Evolutionary conservation across 345 rosid species (phyloP), one percentile per base, ranked within the genome.

Genomic region (Populus deltoides): DNA sequence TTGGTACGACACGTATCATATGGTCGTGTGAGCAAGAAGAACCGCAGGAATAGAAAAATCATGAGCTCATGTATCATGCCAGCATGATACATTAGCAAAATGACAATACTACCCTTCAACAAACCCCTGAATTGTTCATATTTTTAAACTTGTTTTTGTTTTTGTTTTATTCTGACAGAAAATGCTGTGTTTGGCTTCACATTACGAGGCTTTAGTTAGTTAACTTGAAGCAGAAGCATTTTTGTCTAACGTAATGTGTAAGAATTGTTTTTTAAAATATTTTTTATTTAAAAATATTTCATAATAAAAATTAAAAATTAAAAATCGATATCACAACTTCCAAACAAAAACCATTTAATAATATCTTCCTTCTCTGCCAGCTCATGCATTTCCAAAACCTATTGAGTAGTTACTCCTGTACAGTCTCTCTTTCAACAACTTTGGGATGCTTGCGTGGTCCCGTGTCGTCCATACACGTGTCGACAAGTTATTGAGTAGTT

Each of bases 381-480:
- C 22, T 2, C 57, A 1, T 51, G 18, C 8, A 51, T 51, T 2
- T 17, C 22, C 55, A 49, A 16, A 51, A 51, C 22, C 59, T 22
- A 7, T 53, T 27, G 27, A 27, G 27, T 27, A 1, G 27, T 9
- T 3, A 9, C 29, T 0, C 7, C 59, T 0, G 7, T 8, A 0
- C 29, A 3, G 63, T 3, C 6, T 59, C 9, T 59, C 6, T n/a
- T 8, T n/a, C 51, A 62, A 71, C 7, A 39, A 73, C 51, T n/a
- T 36, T 6, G 68, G 15, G 61, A 8, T 8, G 43, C 31, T 20
- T 17, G 15, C 82, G 86, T 71, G 81, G 71, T 20, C 4, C 6
- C 38, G 55, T 76, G 68, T 41, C 4, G 29, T 11, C 70, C 87
- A 76, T 71, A 53, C 87, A 86, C 76, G 76, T 78, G 83, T 11